A percentile compares a stretch with the other conserved stretches of the same genome.
Evolutionary conservation across 164 flowering plant genomes (phyloP).

Genomic region (Taxillus chinensis): DNA sequence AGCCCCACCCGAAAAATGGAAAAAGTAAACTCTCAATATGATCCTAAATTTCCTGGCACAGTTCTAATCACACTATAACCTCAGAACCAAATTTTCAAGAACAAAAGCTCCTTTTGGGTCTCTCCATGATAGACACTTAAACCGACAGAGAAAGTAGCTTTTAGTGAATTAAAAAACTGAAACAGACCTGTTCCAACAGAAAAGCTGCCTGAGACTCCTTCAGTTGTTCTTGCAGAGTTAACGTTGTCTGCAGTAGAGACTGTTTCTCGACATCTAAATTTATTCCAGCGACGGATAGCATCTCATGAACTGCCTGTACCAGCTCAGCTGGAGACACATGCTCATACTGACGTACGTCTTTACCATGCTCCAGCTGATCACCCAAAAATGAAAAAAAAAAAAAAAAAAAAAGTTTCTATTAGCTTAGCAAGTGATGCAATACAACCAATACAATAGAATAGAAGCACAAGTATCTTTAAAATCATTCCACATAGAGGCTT

Average conservation of each 20-base stretch:
- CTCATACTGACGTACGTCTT: slow-evolving; percentile 54
- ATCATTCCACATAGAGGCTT: no score
- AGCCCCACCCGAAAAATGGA: no score
- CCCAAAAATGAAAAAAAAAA: background rate
- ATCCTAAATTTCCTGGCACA: no score
- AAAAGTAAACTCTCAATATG: no score
- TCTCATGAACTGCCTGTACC: slow-evolving; percentile 89
- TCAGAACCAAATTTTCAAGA: no score
- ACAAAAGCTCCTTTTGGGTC: no score
- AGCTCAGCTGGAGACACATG: slow-evolving; percentile 74
- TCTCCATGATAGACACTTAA: no score
- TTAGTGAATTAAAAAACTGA: background rate
- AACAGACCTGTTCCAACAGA: slow-evolving; percentile 78
- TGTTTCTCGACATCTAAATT: slow-evolving; percentile 78
- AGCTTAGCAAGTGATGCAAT: background rate
- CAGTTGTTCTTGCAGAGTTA: slow-evolving; percentile 73
- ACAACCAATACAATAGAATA: background rate
- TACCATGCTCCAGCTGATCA: slow-evolving; percentile 21
- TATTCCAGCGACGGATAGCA: slow-evolving; percentile 90
- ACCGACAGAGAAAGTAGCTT: no score
- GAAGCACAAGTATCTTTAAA: background rate
- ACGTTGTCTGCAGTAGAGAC: slow-evolving; percentile 54
- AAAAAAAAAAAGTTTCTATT: background rate
- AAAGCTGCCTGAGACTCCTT: slow-evolving; percentile 76
- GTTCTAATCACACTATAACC: no score